phyloP scores from a whole-genome alignment of 306 rosid genomes.

The Quercus bicolor region DNA sequence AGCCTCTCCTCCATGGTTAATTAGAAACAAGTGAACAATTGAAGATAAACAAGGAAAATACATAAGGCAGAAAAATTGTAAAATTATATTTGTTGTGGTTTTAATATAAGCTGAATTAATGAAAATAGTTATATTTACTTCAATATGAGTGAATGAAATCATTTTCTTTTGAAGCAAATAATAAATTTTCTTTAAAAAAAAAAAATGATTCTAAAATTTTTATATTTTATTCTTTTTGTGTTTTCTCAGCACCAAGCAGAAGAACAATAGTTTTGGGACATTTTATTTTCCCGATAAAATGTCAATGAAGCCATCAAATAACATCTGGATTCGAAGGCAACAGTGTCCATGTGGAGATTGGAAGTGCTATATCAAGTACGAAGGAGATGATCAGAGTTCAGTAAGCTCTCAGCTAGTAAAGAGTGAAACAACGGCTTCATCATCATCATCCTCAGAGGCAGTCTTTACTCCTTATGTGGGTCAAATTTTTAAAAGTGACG shows the following conservation, averaged over 20 bases:
- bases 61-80: not conserved
- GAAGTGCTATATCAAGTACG: slow-evolving; percentile 59
- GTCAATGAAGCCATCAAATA: slow-evolving; percentile 46
- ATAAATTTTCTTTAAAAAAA: not conserved
- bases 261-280: slow-evolving; percentile 4
- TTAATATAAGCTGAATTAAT: not conserved
- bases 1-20: not conserved
- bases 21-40: not conserved
- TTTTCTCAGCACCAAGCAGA: not conserved
- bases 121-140: not conserved
- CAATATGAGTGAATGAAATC: not conserved
- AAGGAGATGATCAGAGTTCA: slow-evolving; percentile 47
- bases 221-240: not conserved
- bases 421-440: slow-evolving; percentile 24
- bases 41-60: too few species aligned
- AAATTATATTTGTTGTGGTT: not conserved
- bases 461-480: slow-evolving; percentile 72
- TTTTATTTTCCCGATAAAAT: slow-evolving; percentile 3
- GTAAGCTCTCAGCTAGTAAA: slow-evolving; percentile 39
- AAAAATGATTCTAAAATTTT: not conserved
- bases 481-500: slow-evolving; percentile 58
- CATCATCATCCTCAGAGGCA: slow-evolving; percentile 39
- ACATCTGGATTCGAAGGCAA: slow-evolving; percentile 57
- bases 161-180: not conserved
- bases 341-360: slow-evolving; percentile 75